Evolutionary conservation across 371 early-diverging fungal genomes (phyloP), one percentile per base, ranked within the genome.

Genomic region (Mucor circinelloides): DNA sequence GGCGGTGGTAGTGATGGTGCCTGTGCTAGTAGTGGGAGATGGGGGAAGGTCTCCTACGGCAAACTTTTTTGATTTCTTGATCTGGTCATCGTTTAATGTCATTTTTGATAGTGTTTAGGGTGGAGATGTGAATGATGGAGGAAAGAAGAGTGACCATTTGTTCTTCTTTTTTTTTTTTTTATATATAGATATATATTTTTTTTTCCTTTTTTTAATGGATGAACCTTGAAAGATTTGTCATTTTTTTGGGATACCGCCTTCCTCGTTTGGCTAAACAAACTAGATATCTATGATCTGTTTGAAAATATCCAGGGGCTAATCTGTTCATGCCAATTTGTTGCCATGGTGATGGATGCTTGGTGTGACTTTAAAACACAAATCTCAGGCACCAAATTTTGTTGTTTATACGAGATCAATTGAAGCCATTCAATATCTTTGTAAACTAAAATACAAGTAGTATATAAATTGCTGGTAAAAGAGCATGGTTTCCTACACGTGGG

Each of bases 11-110:
- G 56, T 44, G 7, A 40, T 54, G 25, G 61, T 63, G 19, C 55
- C 61, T 17, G 60, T 71, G 28, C 66, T 72, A 23, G 66, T 69
- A 1, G 73, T 63, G 25, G 73, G 73, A 21, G 69, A 73, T 38
- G 69, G 73, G 13, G 66, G 69, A 25, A 71, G 28, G 2, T 74
- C 74, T n/a, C 74, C 74, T 60, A 74, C 71, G 44, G 74, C 71
- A 71, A 74, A 74, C 40, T 74, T 74, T 55, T 68, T 74, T 9
- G 64, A 44, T 40, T 60, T 67, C 25, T 67, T 71, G 30, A 40
- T 34, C 32, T 60, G 58, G 17, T 73, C 70, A 28, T 70, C 74
- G 30, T 54, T 66, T 42, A 19, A 31, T 48, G 65, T 65, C 65
- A 65, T 65, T 31, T 38, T 54, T 34, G n/a, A 6, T 19, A 19